Evolutionary conservation across 257 asterid genomes (phyloP), one percentile per base, ranked within the genome.

Genomic region (Solanum chiquidenum): DNA sequence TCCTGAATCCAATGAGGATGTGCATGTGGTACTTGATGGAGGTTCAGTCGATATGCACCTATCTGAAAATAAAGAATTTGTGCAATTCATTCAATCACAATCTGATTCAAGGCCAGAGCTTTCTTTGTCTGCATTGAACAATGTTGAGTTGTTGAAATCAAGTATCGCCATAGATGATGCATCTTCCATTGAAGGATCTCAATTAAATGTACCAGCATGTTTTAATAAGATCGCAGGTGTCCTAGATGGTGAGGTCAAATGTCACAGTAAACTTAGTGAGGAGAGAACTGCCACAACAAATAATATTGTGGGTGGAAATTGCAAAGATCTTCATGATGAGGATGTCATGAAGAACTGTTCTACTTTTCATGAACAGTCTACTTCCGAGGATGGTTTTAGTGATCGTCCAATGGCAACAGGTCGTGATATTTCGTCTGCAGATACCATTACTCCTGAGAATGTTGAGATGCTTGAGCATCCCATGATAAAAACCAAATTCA

Each of bases 151-250:
- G 14, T 29, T 71, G 72, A 90, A 86, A 86, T 88, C 89, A 31
- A 52, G 85, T 29, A 87, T 87, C 85, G 35, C 49, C 40, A 34
- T 86, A 85, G 92, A 89, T 58, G 92, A 89, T 79, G 88, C 90
- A 85, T 86, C 90, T 85, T 85, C 73, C 77, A 88, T 52, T 84
- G 89, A 35, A 82, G 82, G 80, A 75, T 89, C 93, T 69, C 88
- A 88, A 27, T 90, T 92, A 16, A 42, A 88, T 86, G 79, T 90
- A 86, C 89, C 90, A 90, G 90, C 87, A 83, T 90, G 92, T 88
- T 91, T 93, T 58, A 84, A 87, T 86, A 91, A 88, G 89, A 49
- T 82, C 21, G 14, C 64, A 66, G 84, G 87, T 85, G 86, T 86
- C 87, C 91, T 37, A 77, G 90, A 83, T 83, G 91, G 77, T 88